Base-by-base conservation (phyloP, 1,139 yeast genomes). In the Spencermartinsiella ligniputridi region DNA sequence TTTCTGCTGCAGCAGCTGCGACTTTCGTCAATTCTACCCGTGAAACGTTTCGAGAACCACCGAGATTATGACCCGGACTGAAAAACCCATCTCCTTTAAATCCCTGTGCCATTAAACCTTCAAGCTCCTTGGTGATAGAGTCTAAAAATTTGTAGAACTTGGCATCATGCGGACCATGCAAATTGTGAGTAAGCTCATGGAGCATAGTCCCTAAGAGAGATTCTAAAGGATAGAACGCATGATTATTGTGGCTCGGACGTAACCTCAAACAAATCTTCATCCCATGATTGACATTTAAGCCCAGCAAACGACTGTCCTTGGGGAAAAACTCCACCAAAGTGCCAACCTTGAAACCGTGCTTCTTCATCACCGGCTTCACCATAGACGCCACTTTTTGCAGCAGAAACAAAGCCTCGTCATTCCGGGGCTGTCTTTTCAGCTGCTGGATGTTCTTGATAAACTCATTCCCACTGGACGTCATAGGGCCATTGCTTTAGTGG, bases 241-340 rank as follows among this genome's bases (percentile, higher is more conserved):
- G 57, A 32, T 76, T 77, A 57, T 83, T 77, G 19, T 70, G 63
- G 17, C 79, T 76, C 36, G 75, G 75, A 45, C 97, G 68, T 39
- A 92, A 68, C 46, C 97, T 65, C 9, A 92, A 58, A 62, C 84
- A 74, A 17, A 92, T 81, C 62, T 84, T 85, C 50, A 70, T 71
- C 1, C 97, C 97, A n/a, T 67, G 67, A 58, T 88, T 87, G n/a
- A 88, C 89, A 64, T 92, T 92, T 49, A 89, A 65, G 0, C 98
- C 97, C 13, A 90, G 67, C 25, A 92, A 65, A 30, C 74, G 67
- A 1, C 75, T 70, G 56, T 78, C 73, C 52, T 76, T 81, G n/a
- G 97, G 97, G 54, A 70, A 84, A 78, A 92, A 86, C 64, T 92
- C 98, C 54, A 86, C 78, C 17, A 92, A 63, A 0, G 77, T 69